phyloP scores from a whole-genome alignment of 2,329 filamentous ascomycete species.

The Exophiala lecanii-corni region DNA sequence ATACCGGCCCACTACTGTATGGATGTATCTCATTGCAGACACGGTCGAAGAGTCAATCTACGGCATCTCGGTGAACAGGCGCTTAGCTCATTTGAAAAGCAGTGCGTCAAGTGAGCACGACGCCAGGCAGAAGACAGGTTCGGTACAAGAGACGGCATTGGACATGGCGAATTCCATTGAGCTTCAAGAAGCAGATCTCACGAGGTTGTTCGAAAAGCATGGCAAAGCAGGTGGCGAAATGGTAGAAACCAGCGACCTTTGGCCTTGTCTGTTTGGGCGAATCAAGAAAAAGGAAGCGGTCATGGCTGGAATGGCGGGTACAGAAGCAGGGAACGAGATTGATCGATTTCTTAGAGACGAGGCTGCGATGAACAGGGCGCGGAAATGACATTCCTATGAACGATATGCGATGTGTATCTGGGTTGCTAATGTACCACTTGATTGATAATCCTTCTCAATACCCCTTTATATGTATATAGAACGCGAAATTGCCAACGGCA shows the following conservation, averaged over 20 bases:
- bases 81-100: slow-evolving; percentile 69
- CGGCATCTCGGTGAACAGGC: slow-evolving; percentile 72
- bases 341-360: background rate
- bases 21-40: slow-evolving; percentile 87
- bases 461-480: no score
- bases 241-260: slow-evolving; percentile 73
- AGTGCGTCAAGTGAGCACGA: slow-evolving; percentile 26
- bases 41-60: slow-evolving; percentile 93
- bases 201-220: slow-evolving; percentile 62
- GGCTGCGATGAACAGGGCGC: background rate
- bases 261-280: slow-evolving; percentile 77
- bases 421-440: no score
- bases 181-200: slow-evolving; percentile 67
- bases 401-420: no score
- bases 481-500: no score
- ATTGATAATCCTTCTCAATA: no score
- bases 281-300: slow-evolving; percentile 29
- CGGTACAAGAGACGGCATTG: slow-evolving; percentile 53
- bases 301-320: slow-evolving; percentile 9
- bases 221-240: slow-evolving; percentile 71
- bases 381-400: no score
- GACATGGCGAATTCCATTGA: slow-evolving; percentile 83
- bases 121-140: slow-evolving; percentile 27
- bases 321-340: background rate
- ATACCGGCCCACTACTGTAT: slow-evolving; percentile 80